A percentile compares a stretch with the other conserved stretches of the same genome.
phyloP scores from a whole-genome alignment of 2,329 filamentous ascomycete species.

The Botrytis cinerea region DNA sequence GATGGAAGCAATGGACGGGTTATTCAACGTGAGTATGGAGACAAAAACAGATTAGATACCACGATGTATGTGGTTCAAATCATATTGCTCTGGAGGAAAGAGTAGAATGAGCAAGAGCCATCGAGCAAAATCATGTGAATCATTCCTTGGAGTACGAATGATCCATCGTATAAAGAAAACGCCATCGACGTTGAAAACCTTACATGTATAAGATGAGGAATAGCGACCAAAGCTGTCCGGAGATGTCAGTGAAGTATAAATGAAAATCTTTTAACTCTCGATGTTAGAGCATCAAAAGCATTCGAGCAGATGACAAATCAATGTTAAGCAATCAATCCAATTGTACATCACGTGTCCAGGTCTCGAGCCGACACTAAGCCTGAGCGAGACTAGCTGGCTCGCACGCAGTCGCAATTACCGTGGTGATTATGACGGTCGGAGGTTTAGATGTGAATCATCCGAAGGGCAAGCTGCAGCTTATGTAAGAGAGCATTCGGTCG shows the following conservation, averaged over 20 bases:
- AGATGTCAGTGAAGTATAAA: background rate
- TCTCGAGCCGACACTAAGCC: background rate
- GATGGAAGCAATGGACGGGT: background rate
- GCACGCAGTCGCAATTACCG: background rate
- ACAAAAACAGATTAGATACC: background rate
- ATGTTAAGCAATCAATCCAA: background rate
- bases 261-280: background rate
- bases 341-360: background rate
- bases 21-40: too few relatives aligned
- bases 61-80: background rate
- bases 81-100: background rate
- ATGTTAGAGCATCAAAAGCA: background rate
- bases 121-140: background rate
- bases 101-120: constrained; percentile 19
- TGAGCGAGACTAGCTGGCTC: background rate
- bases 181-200: background rate
- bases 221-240: background rate
- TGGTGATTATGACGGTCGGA: background rate
- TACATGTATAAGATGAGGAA: background rate
- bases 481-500: background rate
- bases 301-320: background rate
- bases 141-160: background rate
- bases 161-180: background rate
- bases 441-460: constrained; percentile 9
- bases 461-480: background rate